Base-by-base conservation (phyloP, 306 rosid genomes). In the Cicer yamashitae region DNA sequence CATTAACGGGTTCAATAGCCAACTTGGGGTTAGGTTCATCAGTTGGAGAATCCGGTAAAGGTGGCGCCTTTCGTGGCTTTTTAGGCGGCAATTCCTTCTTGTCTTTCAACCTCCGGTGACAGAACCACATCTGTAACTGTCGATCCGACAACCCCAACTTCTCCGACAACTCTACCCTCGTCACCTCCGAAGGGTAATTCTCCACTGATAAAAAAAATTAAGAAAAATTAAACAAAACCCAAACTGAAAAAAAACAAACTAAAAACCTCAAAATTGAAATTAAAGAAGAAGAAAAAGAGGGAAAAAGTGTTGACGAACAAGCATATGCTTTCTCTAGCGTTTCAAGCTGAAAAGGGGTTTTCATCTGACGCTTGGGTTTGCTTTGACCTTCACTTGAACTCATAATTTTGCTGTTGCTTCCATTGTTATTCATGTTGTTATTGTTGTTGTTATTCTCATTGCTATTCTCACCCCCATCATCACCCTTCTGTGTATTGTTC, bases 81-180 rank as follows among this genome's bases (percentile, higher is more conserved):
- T 90, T 91, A 0, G 79, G 45, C 2, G 91, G 87, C 65, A 80
- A 83, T 0, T 90, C 99, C 86, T 90, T 96, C 84, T 96, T 96
- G 77, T 92, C 97, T 87, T 92, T 96, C 86, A 96, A 72, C 91
- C 99, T 87, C 75, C 99, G 82, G 80, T 96, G 99, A 77, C 99
- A 96, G 81, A 96, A 96, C 99, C 98, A 96, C 99, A 96, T 92
- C 99, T 96, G 99, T 82, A 96, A 86, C 85, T 96, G 99, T 84
- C 99, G 97, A 90, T 92, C 98, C 48, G 99, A 62, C 77, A 96
- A 84, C 70, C 97, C 98, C 77, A 96, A 87, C 82, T 90, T 96
- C 82, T 87, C 90, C 12, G 98, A 92, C 45, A 96, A 85, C 48
- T 92, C 96, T 0, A 72, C 86, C 86, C 99, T 86, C 60, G 70